Percentiles rank a stretch among this genome's conserved stretches.
phyloP scores from a whole-genome alignment of 2,329 filamentous ascomycete species.

The Botryotinia narcissicola region DNA sequence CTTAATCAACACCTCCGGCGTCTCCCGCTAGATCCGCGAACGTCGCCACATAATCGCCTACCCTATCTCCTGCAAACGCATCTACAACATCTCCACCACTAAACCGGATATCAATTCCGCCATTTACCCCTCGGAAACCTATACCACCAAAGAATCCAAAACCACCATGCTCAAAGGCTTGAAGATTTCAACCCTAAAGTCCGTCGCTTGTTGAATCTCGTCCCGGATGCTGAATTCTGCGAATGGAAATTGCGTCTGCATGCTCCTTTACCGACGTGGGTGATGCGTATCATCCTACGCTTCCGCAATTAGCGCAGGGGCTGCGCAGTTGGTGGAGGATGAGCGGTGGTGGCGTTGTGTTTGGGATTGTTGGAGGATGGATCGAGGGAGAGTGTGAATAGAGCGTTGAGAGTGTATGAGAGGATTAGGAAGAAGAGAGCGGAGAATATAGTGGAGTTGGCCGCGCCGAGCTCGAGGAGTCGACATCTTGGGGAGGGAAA shows the following conservation, averaged over 20 bases:
- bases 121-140: constrained; percentile 55
- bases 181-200: constrained; percentile 59
- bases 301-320: constrained; percentile 63
- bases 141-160: constrained; percentile 62
- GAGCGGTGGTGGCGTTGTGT: constrained; percentile 56
- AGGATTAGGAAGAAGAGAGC: constrained; percentile 52
- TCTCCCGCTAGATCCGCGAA: constrained; percentile 73
- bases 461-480: constrained; percentile 53
- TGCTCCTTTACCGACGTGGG: constrained; percentile 55
- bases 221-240: constrained; percentile 41
- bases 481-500: constrained; percentile 57
- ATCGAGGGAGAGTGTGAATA: constrained; percentile 39
- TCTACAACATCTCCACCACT: constrained; percentile 62
- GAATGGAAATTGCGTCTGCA: constrained; percentile 62
- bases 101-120: constrained; percentile 64
- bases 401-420: constrained; percentile 29
- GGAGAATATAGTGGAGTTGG: constrained; percentile 54
- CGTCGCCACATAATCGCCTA: constrained; percentile 76
- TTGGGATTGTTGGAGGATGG: constrained; percentile 45
- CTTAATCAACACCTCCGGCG: constrained; percentile 67
- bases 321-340: constrained; percentile 67
- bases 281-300: constrained; percentile 63
- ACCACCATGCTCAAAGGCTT: constrained; percentile 57
- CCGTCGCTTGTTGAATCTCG: constrained; percentile 56
- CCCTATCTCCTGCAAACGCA: constrained; percentile 62